phyloP scores from a whole-genome alignment of 148 eudicot species.

The Bassia scoparia region DNA sequence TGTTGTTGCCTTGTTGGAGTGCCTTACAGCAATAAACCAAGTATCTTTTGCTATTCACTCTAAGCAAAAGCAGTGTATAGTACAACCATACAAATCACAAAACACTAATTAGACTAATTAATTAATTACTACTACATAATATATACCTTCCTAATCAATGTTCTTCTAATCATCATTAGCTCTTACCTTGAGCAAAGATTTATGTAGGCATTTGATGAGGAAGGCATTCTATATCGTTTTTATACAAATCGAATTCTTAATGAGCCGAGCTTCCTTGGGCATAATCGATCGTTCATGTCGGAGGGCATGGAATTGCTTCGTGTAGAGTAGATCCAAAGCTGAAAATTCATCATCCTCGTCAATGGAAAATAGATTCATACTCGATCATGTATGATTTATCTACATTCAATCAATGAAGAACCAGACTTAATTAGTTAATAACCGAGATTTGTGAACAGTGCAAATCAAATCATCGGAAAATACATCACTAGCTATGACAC shows the following conservation, averaged over 20 bases:
- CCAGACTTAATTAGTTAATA: no score
- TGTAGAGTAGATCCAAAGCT: not conserved
- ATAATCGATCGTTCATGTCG: not conserved
- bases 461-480: no score
- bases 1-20: constrained; percentile 11
- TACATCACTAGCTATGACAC: no score
- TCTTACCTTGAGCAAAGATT: not conserved
- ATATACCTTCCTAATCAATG: not conserved
- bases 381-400: no score
- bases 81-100: not conserved
- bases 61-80: constrained; percentile 6
- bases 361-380: no score
- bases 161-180: not conserved
- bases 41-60: constrained; percentile 6
- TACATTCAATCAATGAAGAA: no score
- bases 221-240: no score
- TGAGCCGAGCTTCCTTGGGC: not conserved
- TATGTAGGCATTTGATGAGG: no score
- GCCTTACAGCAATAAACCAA: constrained; percentile 16
- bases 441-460: no score
- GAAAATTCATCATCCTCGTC: no score
- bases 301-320: not conserved
- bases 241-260: not conserved
- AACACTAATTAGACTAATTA: not conserved
- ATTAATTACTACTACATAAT: not conserved